phyloP scores from a whole-genome alignment of 164 flowering plant species.

The Chloranthus sessilifolius region DNA sequence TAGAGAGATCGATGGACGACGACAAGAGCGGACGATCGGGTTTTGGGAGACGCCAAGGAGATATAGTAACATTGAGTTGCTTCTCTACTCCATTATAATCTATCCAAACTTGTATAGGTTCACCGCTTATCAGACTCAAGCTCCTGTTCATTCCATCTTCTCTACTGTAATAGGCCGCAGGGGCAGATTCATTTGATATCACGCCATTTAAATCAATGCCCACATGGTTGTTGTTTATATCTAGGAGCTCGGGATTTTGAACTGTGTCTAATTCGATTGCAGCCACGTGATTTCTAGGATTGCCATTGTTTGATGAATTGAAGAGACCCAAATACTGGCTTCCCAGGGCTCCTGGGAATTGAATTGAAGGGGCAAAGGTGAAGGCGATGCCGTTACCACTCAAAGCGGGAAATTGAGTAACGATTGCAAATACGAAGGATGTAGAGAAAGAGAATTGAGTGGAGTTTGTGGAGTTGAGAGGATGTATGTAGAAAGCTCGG shows the following conservation, averaged over 20 bases:
- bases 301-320: slow-evolving; percentile 26
- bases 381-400: slow-evolving; percentile 78
- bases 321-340: slow-evolving; percentile 65
- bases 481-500: slow-evolving; percentile 51
- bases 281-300: slow-evolving; percentile 43
- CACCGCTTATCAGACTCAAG: slow-evolving; percentile 38
- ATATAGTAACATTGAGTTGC: slow-evolving; percentile 38
- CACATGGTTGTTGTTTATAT: slow-evolving; percentile 66
- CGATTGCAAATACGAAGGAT: slow-evolving; percentile 56
- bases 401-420: slow-evolving; percentile 33
- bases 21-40: slow-evolving; percentile 33
- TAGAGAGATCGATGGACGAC: slow-evolving; percentile 40
- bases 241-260: slow-evolving; percentile 43
- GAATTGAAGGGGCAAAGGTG: slow-evolving; percentile 31
- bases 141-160: slow-evolving; percentile 6
- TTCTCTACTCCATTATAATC: slow-evolving; percentile 43
- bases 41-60: slow-evolving; percentile 27
- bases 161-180: slow-evolving; percentile 16
- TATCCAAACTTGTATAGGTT: slow-evolving; percentile 52
- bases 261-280: slow-evolving; percentile 70
- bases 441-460: slow-evolving; percentile 53
- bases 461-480: slow-evolving; percentile 42
- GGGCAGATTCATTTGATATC: slow-evolving; percentile 38
- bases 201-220: slow-evolving; percentile 62
- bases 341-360: slow-evolving; percentile 34